Evolutionary conservation across 148 eudicot species (phyloP), one percentile per base, ranked within the genome.

Genomic region (Rhododendron kiyosumense): DNA sequence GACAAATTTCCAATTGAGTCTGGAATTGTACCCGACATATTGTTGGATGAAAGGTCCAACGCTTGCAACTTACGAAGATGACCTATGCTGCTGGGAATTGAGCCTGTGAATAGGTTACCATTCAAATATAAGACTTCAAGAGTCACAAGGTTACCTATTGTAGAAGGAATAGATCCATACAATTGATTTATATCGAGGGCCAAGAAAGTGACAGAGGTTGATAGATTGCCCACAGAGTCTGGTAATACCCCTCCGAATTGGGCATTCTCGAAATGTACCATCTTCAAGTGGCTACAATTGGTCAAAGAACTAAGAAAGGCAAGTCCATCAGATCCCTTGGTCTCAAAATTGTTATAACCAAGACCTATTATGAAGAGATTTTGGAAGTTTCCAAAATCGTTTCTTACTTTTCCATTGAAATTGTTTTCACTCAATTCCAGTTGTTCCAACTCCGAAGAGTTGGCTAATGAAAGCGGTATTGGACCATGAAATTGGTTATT

Each of bases 161-260:
- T 13, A 8, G 81, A 74, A n/a, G 87, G 87, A 24, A 86, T 71
- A 36, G 48, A 14, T 32, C 85, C 88, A 5, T 41, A 17, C 41
- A 86, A 36, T 2, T 24, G 74, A 83, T 86, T 86, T 10, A 2
- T 4, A 2, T 2, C 3, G 17, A 82, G 22, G 1, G 4, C 0
- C 15, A 74, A 34, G 1, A 0, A 0, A 17, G 3, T 5, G 2
- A 86, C 81, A 18, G 43, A 38, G 11, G 45, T 9, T 54, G 85
- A 74, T 7, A 86, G 61, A 59, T 86, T 86, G 75, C 81, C 85
- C 13, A 86, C n/a, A 12, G 51, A 38, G 43, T 48, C 3, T 2
- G 85, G 85, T 28, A 86, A 78, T 2, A n/a, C 57, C 9, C 81
- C 81, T 36, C 14, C 34, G 1, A 86, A 57, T 18, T 45, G 22